These are phyloP conservation scores for Parachaetomium inaequale DNA, from an alignment of 495 filamentous ascomycete genomes.

Conservation along the genomic window DNA sequence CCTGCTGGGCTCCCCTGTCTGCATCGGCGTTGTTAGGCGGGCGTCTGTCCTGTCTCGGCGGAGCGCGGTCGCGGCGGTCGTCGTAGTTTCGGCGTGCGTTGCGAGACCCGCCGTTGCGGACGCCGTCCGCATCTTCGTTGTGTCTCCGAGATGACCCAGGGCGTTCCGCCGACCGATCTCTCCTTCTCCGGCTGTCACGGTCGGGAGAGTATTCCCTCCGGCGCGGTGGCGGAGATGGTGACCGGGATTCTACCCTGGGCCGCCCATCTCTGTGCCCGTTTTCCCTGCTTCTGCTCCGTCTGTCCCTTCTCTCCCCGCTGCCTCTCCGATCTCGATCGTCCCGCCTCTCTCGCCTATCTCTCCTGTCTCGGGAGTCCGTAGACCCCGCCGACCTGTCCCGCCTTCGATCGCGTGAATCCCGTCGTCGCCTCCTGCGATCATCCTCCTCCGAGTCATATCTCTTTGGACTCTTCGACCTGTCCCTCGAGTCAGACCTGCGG, in stretches of 20 bases:
- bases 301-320: slow-evolving; percentile 12
- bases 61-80: slow-evolving; percentile 15
- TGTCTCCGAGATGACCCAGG: neutral
- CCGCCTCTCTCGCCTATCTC: slow-evolving; percentile 11
- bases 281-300: neutral
- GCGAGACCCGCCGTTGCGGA: slow-evolving; percentile 26
- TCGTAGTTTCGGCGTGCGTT: slow-evolving; percentile 31
- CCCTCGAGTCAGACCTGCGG: slow-evolving; percentile 40
- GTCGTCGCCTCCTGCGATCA: slow-evolving; percentile 31
- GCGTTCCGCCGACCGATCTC: neutral
- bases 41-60: neutral
- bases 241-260: slow-evolving; percentile 15
- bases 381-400: slow-evolving; percentile 28
- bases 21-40: slow-evolving; percentile 4
- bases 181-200: slow-evolving; percentile 11
- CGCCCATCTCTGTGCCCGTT: slow-evolving; percentile 6
- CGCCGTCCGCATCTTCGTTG: slow-evolving; percentile 11
- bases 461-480: slow-evolving; percentile 34
- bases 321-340: slow-evolving; percentile 8
- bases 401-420: slow-evolving; percentile 31
- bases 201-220: slow-evolving; percentile 23
- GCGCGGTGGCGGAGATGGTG: slow-evolving; percentile 29
- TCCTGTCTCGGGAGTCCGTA: slow-evolving; percentile 24
- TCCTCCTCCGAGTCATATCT: slow-evolving; percentile 36
- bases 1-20: slow-evolving; percentile 24